Conservation (phyloP, 192 early-diverging fungal genomes). For the Mortierella antarctica region DNA sequence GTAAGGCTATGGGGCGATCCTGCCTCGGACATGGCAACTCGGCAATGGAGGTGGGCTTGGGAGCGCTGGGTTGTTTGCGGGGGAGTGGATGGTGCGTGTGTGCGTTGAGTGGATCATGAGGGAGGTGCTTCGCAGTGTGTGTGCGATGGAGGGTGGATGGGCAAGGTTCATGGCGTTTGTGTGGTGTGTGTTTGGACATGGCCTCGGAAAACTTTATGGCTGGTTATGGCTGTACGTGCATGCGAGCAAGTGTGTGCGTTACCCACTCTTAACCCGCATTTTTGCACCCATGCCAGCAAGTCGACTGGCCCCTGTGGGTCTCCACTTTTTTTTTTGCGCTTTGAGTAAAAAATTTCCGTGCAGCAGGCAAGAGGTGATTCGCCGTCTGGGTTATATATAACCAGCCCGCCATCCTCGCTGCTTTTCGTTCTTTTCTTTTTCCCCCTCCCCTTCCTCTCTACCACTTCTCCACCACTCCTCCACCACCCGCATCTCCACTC, state of each 20-base stretch:
- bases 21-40: no score
- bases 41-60: no score
- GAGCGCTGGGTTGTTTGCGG: no score
- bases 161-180: no score
- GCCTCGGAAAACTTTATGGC: conserved; percentile 3
- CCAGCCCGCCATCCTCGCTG: background rate
- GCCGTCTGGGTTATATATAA: background rate
- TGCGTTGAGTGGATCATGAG: no score
- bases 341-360: background rate
- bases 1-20: background rate
- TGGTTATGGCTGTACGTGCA: no score
- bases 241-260: background rate
- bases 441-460: conserved; percentile 9
- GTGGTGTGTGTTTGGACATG: no score
- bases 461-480: background rate
- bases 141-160: no score
- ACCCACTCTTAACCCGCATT: background rate
- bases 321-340: conserved; percentile 18
- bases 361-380: background rate
- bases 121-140: no score
- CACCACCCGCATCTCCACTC: background rate
- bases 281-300: no score
- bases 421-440: background rate
- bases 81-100: no score
- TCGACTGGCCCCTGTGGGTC: background rate